phyloP scores from a whole-genome alignment of 2,329 filamentous ascomycete species.

The Aspergillus fructus region DNA sequence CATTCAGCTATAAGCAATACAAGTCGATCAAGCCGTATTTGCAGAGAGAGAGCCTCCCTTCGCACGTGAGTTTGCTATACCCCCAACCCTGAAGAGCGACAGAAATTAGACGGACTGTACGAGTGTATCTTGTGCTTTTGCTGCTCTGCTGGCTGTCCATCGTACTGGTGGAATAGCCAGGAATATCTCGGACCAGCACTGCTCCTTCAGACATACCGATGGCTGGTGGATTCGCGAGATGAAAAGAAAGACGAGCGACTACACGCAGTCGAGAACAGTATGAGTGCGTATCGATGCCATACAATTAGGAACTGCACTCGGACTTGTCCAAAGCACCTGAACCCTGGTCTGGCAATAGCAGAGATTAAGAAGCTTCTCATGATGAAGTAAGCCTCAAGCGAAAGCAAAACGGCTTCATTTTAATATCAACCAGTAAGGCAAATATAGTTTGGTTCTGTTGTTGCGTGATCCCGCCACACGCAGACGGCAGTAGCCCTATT shows the following conservation, averaged over 20 bases:
- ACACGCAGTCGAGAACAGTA: constrained; percentile 92
- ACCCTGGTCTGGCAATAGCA: constrained; percentile 91
- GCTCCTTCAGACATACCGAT: constrained; percentile 95
- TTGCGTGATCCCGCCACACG: no score
- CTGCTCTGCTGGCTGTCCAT: constrained; percentile 98
- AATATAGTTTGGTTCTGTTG: no score
- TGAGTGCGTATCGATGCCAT: constrained; percentile 98
- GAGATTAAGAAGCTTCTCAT: constrained; percentile 87
- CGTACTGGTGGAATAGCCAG: constrained; percentile 99
- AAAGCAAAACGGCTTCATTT: no score
- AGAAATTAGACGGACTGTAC: constrained; percentile 96
- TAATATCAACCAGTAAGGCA: no score
- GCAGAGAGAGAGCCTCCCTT: constrained; percentile 79
- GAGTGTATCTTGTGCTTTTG: constrained; percentile 99
- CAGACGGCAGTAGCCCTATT: no score
- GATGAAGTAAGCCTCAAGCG: no score
- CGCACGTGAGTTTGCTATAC: constrained; percentile 64
- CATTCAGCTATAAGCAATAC: constrained; percentile 99
- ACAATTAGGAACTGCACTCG: constrained; percentile 98
- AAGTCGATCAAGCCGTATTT: constrained; percentile 99
- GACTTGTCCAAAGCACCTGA: constrained; percentile 97
- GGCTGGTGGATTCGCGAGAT: constrained; percentile 93
- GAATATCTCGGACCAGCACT: constrained; percentile 97
- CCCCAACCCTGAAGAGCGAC: constrained; percentile 76
- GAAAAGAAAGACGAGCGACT: constrained; percentile 85